Base-by-base conservation (phyloP, 805 yeast species). In the Ogataea saltuana region DNA sequence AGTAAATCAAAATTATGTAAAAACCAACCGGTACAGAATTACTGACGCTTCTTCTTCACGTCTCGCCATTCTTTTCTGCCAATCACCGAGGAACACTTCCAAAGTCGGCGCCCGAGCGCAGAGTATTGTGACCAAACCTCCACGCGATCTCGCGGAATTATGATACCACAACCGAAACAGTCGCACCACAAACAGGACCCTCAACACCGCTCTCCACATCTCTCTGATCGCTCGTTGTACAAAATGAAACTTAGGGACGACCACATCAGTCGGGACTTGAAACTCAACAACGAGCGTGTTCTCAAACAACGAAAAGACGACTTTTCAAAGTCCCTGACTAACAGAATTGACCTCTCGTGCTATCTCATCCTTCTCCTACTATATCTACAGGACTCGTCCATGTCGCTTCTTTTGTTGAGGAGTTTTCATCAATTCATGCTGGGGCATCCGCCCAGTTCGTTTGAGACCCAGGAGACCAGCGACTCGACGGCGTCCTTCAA, bases 251-350 rank as follows among this genome's bases (percentile, higher is more conserved):
- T 50, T 22, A 46, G 46, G 17, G 42, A 32, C 19, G 53, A 43
- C 12, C 44, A 44, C 26, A 36, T 55, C 34, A 39, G 35, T 21
- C 52, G 69, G 33, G 71, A 75, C 55, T 65, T 76, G 4, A 48
- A 63, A 26, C 49, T 52, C 12, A 72, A 75, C 55, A 72, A 75
- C 52, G 63, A 64, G 5, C 52, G 65, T 18, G 60, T 67, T 18
- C 61, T 72, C 9, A 73, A 72, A 44, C 69, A 70, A 48, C 63
- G 76, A 38, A 72, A 69, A 58, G 61, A 63, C 46, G 66, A 58
- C 44, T 73, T 73, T 46, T 53, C 67, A 10, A 54, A 56, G 19
- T 66, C 72, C 28, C 50, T 76, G 8, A 53, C 67, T 16, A 58
- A 59, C 16, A 54, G 62, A 4, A 31, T 72, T 16, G 68, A 67